phyloP scores from a whole-genome alignment of 2,329 filamentous ascomycete species.

The Penicillium crustosum region DNA sequence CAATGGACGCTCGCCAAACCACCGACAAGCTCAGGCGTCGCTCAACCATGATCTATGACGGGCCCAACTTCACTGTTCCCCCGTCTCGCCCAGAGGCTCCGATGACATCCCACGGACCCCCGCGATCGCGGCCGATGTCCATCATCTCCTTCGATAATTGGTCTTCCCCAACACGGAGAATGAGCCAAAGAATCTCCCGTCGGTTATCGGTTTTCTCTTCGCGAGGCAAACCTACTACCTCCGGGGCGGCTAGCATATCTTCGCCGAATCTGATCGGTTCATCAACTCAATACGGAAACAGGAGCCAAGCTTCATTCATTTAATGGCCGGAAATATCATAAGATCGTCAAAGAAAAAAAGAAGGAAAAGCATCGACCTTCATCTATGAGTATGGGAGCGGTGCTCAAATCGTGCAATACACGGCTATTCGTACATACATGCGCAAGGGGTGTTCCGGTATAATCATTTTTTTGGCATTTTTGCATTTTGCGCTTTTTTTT shows the following conservation, averaged over 20 bases:
- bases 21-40: constrained; percentile 31
- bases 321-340: constrained; percentile 3
- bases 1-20: constrained; percentile 21
- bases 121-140: constrained; percentile 28
- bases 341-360: background rate
- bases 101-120: constrained; percentile 15
- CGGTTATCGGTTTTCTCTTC: constrained; percentile 27
- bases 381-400: background rate
- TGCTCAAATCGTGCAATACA: background rate
- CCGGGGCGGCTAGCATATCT: constrained; percentile 29
- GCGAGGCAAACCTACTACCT: constrained; percentile 13
- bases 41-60: constrained; percentile 25
- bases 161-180: constrained; percentile 19
- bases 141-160: constrained; percentile 27
- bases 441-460: constrained; percentile 1
- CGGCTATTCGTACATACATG: constrained; percentile 1
- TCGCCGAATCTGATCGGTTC: constrained; percentile 37
- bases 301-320: constrained; percentile 17
- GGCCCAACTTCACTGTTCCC: constrained; percentile 1
- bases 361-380: background rate
- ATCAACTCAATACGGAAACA: constrained; percentile 27
- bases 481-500: background rate
- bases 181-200: constrained; percentile 30
- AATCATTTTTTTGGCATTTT: background rate
- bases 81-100: constrained; percentile 17